These are phyloP conservation scores for Aspergillus fructus DNA, from an alignment of 2,329 filamentous ascomycete species.

Conservation along the genomic window DNA sequence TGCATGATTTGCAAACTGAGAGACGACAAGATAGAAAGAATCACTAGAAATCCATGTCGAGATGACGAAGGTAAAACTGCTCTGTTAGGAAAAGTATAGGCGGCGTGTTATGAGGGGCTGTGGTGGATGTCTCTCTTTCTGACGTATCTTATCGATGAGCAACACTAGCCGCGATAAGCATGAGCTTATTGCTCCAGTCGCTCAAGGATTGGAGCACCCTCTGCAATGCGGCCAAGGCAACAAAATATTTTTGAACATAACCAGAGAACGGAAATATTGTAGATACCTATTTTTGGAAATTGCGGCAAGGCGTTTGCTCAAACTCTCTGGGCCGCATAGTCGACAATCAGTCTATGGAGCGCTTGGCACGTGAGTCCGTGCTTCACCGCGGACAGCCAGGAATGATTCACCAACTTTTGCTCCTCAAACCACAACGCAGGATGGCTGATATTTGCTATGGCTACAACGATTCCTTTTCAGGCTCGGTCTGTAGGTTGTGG, in stretches of 20 bases:
- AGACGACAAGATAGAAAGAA: neutral
- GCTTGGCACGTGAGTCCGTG: constrained; percentile 1
- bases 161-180: constrained; percentile 3
- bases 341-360: neutral
- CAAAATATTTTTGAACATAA: neutral
- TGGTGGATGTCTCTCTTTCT: neutral
- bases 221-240: neutral
- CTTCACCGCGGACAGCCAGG: neutral
- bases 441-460: constrained; percentile 26
- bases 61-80: neutral
- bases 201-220: neutral
- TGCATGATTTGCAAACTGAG: neutral
- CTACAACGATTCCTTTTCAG: constrained; percentile 16
- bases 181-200: neutral
- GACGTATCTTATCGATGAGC: neutral
- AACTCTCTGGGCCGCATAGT: neutral
- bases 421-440: constrained; percentile 6
- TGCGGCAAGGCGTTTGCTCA: neutral
- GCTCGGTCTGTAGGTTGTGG: constrained; percentile 12
- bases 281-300: neutral
- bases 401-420: neutral
- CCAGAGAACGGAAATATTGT: neutral
- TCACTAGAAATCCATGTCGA: neutral
- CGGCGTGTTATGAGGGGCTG: neutral
- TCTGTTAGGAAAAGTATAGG: neutral